Conservation (phyloP, 2,329 filamentous ascomycete species). For the Exophiala sideris region DNA sequence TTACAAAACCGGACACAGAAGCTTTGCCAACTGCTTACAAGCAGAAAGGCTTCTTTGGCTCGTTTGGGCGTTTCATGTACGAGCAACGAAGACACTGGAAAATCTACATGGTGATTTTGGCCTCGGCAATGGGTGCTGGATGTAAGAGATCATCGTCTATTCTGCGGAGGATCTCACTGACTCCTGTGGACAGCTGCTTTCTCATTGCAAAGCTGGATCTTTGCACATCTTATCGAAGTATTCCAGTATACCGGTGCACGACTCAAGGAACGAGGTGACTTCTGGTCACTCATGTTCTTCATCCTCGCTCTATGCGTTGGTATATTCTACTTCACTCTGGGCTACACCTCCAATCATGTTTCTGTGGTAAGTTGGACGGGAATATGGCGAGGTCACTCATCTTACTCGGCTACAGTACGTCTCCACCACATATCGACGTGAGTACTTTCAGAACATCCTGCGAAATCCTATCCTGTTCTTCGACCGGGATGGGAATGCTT, state of each 20-base stretch:
- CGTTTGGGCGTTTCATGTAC: constrained; percentile 33
- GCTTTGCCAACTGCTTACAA: constrained; percentile 12
- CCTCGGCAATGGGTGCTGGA: constrained; percentile 33
- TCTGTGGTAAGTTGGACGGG: constrained; percentile 28
- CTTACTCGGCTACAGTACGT: constrained; percentile 31
- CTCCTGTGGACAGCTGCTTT: constrained; percentile 48
- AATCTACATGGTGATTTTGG: constrained; percentile 30
- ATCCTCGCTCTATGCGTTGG: constrained; percentile 49
- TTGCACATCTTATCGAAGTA: constrained; percentile 47
- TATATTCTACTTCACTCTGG: constrained; percentile 45
- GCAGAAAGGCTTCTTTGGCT: constrained; percentile 26
- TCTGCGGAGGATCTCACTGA: constrained; percentile 14
- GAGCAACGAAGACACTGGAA: constrained; percentile 34
- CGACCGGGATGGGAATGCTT: constrained; percentile 46
- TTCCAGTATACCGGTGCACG: constrained; percentile 43
- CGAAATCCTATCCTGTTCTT: constrained; percentile 43
- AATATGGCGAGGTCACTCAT: constrained; percentile 32
- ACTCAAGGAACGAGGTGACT: constrained; percentile 44
- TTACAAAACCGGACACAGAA: constrained; percentile 3
- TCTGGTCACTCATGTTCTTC: constrained; percentile 57
- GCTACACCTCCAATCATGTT: constrained; percentile 45
- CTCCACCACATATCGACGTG: constrained; percentile 38
- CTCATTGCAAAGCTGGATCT: constrained; percentile 42
- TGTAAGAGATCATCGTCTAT: constrained; percentile 25
- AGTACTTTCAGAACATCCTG: constrained; percentile 47